Evolutionary conservation across 1,284 basidiomycete species (phyloP).

Genomic region (Moesziomyces aphidis): DNA sequence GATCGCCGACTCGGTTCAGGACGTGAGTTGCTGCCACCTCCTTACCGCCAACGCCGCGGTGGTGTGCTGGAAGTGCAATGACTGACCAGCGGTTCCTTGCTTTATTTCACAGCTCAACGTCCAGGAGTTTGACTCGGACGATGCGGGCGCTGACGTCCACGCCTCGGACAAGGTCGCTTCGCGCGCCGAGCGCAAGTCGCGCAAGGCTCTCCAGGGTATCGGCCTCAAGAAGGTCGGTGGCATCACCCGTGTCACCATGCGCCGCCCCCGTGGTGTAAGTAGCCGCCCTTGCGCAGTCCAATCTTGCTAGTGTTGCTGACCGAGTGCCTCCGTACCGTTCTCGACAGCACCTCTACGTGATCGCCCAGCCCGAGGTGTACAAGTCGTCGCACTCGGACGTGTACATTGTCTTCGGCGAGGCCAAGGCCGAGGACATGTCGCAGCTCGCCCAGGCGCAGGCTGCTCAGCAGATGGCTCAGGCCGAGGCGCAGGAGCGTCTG

Average conservation of each 20-base stretch:
- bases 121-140: conserved; percentile 75
- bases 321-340: background rate
- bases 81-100: background rate
- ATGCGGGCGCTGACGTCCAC: conserved; percentile 74
- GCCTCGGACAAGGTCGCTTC: conserved; percentile 91
- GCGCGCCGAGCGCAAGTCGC: conserved; percentile 66
- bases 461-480: conserved; percentile 82
- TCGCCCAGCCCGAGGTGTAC: conserved; percentile 94
- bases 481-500: conserved; percentile 75
- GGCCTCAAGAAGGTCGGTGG: conserved; percentile 82
- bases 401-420: conserved; percentile 99
- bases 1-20: conserved; percentile 74
- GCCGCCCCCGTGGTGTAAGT: conserved; percentile 91
- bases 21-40: conserved; percentile 71
- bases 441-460: conserved; percentile 83
- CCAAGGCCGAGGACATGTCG: conserved; percentile 94
- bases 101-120: conserved; percentile 65
- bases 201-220: conserved; percentile 65
- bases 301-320: background rate
- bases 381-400: conserved; percentile 96
- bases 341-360: conserved; percentile 85
- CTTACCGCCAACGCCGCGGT: background rate
- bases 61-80: no score
- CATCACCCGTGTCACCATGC: conserved; percentile 94
- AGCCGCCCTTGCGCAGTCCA: background rate